A percentile compares a stretch with the other conserved stretches of the same genome.
Conservation (phyloP, 108 stramenopile species). For the Ochromonas danica region DNA sequence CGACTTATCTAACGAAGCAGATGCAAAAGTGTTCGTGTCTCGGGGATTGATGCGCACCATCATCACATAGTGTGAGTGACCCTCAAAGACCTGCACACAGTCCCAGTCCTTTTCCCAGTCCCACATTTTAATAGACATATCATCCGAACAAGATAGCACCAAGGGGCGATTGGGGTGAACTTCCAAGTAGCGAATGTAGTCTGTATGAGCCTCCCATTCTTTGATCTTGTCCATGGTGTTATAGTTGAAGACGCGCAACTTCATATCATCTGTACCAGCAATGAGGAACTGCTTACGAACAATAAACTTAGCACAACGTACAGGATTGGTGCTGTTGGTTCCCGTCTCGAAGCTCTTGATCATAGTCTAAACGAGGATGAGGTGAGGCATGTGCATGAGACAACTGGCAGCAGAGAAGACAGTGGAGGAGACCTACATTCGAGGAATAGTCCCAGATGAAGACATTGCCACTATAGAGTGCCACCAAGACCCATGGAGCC, state of each 20-base stretch:
- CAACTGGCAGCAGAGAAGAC: background rate
- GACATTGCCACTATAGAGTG: conserved; percentile 93
- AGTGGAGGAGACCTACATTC: conserved; percentile 36
- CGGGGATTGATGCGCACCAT: conserved; percentile 98
- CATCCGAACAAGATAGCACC: conserved; percentile 81
- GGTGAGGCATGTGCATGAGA: conserved; percentile 58
- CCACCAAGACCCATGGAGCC: conserved; percentile 84
- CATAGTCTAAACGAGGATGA: conserved; percentile 19
- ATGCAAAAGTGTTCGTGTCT: conserved; percentile 97
- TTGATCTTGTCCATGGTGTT: conserved; percentile 98
- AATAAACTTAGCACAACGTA: conserved; percentile 94
- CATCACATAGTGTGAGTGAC: conserved; percentile 99
- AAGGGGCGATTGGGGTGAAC: conserved; percentile 93
- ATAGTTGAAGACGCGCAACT: conserved; percentile 90
- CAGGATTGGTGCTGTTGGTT: conserved; percentile 76
- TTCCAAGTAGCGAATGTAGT: conserved; percentile 96
- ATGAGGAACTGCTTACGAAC: conserved; percentile 94
- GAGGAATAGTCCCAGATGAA: conserved; percentile 94
- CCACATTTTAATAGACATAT: conserved; percentile 98
- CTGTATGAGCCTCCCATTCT: conserved; percentile 95
- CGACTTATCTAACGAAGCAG: conserved; percentile 87
- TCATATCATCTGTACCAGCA: conserved; percentile 75
- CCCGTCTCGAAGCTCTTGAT: conserved; percentile 83
- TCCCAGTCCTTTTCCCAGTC: conserved; percentile 94
- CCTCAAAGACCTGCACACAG: conserved; percentile 88